These are phyloP conservation scores for Phytophthora brassicae DNA, from an alignment of 352 stramenopile species.

Conservation along the genomic window DNA sequence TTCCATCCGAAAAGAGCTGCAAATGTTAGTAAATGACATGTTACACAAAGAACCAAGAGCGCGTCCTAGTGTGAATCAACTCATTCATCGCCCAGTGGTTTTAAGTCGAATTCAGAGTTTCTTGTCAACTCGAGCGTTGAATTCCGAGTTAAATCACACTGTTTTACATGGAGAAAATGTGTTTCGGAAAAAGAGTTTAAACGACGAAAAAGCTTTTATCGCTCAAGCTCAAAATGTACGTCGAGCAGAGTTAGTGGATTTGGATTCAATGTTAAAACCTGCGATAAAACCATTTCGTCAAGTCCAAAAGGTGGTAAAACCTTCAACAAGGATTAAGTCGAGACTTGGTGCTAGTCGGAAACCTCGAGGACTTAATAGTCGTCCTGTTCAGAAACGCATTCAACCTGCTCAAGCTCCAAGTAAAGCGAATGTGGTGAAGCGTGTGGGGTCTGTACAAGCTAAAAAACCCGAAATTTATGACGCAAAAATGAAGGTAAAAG, in stretches of 20 bases:
- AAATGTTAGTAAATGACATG: constrained; percentile 53
- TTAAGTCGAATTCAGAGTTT: constrained; percentile 67
- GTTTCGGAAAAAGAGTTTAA: constrained; percentile 39
- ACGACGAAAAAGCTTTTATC: constrained; percentile 3
- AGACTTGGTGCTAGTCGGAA: constrained; percentile 23
- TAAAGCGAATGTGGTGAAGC: constrained; percentile 10
- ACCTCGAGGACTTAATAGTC: constrained; percentile 14
- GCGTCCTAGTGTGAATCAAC: constrained; percentile 63
- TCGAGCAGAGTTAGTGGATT: constrained; percentile 6
- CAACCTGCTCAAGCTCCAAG: constrained; percentile 19
- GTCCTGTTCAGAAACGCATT: constrained; percentile 7
- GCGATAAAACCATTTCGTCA: constrained; percentile 5
- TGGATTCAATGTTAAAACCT: neutral
- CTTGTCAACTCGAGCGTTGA: constrained; percentile 51
- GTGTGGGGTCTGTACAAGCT: neutral
- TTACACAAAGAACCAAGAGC: constrained; percentile 58
- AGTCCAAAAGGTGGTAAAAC: constrained; percentile 9
- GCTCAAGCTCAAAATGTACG: constrained; percentile 12
- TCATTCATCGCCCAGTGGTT: constrained; percentile 60
- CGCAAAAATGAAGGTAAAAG: constrained; percentile 19
- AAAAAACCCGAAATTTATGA: neutral
- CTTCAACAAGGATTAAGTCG: constrained; percentile 2
- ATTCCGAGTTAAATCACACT: constrained; percentile 68
- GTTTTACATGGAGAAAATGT: constrained; percentile 75
- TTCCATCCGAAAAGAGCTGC: constrained; percentile 27